phyloP scores from a whole-genome alignment of 2,329 filamentous ascomycete species.

The Hymenoscyphus albidus region DNA sequence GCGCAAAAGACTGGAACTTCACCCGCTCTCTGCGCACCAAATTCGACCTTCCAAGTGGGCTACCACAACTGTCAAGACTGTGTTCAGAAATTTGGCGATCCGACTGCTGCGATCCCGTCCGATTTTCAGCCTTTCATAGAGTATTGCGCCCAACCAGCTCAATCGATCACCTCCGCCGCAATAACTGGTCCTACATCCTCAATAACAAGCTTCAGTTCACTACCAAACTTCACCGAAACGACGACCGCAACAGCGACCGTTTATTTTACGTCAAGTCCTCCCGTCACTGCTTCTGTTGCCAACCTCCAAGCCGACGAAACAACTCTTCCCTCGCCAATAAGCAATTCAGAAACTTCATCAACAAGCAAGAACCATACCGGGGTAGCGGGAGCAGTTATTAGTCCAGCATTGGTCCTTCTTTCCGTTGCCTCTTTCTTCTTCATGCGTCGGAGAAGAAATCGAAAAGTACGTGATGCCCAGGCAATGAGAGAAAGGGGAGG shows the following conservation, averaged over 20 bases:
- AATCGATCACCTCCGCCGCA: neutral
- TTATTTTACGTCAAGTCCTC: neutral
- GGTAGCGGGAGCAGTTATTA: neutral
- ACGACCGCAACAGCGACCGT: neutral
- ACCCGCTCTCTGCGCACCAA: neutral
- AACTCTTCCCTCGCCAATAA: neutral
- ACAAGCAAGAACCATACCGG: neutral
- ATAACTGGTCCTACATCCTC: neutral
- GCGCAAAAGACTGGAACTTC: neutral
- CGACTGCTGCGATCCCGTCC: no score
- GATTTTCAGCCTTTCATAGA: neutral
- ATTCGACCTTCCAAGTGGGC: neutral
- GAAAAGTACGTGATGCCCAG: neutral
- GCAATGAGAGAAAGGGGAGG: neutral
- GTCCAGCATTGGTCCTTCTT: neutral
- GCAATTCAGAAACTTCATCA: neutral
- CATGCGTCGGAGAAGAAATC: neutral
- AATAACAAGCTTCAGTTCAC: neutral
- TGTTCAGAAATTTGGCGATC: neutral
- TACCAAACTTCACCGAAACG: neutral
- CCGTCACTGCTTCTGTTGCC: neutral
- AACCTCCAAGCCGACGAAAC: neutral
- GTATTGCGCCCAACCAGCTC: neutral
- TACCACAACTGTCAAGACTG: neutral
- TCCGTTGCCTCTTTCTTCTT: neutral